These are phyloP conservation scores for Cercophora samala DNA, from an alignment of 495 filamentous ascomycete species.

Conservation along the genomic window DNA sequence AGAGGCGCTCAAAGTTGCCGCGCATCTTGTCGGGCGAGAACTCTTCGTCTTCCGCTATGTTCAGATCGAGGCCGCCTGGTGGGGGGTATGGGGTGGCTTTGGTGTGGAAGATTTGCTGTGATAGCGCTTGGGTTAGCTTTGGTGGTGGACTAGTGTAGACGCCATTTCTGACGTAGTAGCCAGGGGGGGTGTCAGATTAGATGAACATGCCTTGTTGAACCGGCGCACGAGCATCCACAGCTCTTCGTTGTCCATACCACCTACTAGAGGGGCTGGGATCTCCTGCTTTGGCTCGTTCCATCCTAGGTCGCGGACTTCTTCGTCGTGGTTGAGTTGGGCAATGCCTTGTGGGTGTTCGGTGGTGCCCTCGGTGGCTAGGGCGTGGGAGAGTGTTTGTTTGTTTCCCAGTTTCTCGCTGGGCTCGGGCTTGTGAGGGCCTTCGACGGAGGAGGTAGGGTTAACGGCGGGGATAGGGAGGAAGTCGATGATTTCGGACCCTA, in stretches of 20 bases:
- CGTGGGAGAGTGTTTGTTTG: slow-evolving; percentile 39
- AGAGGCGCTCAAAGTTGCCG: slow-evolving; percentile 75
- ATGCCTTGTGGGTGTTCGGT: slow-evolving; percentile 31
- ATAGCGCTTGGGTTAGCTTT: background rate
- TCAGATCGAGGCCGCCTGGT: slow-evolving; percentile 66
- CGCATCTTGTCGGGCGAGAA: slow-evolving; percentile 85
- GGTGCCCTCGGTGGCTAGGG: slow-evolving; percentile 34
- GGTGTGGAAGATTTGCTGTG: slow-evolving; percentile 83
- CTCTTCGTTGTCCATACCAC: slow-evolving; percentile 76
- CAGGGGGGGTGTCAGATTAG: background rate
- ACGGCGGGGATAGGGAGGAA: slow-evolving; percentile 37
- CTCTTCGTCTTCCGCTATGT: slow-evolving; percentile 75
- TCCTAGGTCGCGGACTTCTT: slow-evolving; percentile 64
- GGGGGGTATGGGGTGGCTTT: slow-evolving; percentile 57
- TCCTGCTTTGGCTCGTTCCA: slow-evolving; percentile 63
- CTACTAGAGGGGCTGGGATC: slow-evolving; percentile 62
- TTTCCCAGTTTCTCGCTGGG: slow-evolving; percentile 24
- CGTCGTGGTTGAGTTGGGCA: slow-evolving; percentile 32
- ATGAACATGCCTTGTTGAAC: slow-evolving; percentile 69
- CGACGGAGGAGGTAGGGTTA: slow-evolving; percentile 21
- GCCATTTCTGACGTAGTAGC: background rate
- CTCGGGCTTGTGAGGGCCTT: slow-evolving; percentile 22
- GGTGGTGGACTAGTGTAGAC: background rate
- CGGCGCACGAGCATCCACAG: slow-evolving; percentile 76
- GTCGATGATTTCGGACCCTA: slow-evolving; percentile 29